Conservation (phyloP, 2,329 filamentous ascomycete species). For the Reticulascus tulasneorum region DNA sequence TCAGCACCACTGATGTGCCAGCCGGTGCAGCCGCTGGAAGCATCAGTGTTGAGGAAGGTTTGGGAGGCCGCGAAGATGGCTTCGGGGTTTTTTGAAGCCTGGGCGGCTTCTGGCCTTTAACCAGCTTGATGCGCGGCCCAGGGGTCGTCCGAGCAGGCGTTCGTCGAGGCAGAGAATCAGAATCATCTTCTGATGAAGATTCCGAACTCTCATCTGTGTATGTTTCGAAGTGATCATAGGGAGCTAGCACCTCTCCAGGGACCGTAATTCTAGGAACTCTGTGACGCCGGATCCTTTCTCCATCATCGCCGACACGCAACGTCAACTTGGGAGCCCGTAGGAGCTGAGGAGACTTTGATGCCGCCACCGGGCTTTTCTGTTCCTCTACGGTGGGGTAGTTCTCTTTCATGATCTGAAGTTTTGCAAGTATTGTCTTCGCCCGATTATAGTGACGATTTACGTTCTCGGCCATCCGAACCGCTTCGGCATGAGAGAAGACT, state of each 20-base stretch:
- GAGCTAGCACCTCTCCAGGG: constrained; percentile 62
- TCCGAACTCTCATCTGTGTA: constrained; percentile 51
- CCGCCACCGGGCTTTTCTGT: constrained; percentile 45
- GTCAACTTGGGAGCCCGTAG: constrained; percentile 44
- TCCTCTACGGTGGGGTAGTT: constrained; percentile 52
- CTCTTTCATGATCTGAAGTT: constrained; percentile 56
- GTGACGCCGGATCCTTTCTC: constrained; percentile 41
- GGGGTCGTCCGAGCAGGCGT: constrained; percentile 29
- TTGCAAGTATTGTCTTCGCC: constrained; percentile 54
- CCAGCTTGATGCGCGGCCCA: constrained; percentile 46
- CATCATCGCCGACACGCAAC: constrained; percentile 39
- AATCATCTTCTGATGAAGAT: constrained; percentile 45
- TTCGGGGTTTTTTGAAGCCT: constrained; percentile 50
- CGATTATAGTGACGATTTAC: constrained; percentile 59
- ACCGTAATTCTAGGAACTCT: constrained; percentile 58
- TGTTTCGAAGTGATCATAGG: constrained; percentile 61
- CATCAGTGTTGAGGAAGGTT: constrained; percentile 22
- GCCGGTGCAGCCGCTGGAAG: constrained; percentile 30
- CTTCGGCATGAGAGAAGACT: constrained; percentile 57
- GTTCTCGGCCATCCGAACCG: constrained; percentile 59
- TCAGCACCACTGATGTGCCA: constrained; percentile 42
- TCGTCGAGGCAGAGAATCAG: constrained; percentile 12
- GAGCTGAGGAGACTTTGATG: constrained; percentile 51
- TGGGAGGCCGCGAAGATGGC: constrained; percentile 13
- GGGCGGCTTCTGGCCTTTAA: constrained; percentile 30